Percentiles rank a stretch among this genome's conserved stretches.
Conservation (phyloP, 129 eudicot genomes). For the Gnaphalium uliginosum region DNA sequence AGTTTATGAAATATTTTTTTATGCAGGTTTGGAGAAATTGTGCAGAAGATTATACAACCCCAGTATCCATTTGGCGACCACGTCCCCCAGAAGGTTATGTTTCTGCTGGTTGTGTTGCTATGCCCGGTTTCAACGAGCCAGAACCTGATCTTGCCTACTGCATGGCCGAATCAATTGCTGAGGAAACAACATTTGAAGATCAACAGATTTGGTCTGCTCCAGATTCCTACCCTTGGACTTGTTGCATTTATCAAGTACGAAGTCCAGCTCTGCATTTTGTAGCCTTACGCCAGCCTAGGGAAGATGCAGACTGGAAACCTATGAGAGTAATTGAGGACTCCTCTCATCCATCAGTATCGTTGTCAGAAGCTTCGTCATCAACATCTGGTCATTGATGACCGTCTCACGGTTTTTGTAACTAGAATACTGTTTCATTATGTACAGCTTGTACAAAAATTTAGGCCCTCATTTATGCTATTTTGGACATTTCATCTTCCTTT, state of each 20-base stretch:
- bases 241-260: conserved; percentile 75
- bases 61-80: conserved; percentile 87
- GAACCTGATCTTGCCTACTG: conserved; percentile 55
- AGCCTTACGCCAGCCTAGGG: conserved; percentile 77
- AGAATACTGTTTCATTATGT: not conserved
- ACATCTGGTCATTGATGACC: conserved; percentile 15
- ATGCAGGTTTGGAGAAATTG: conserved; percentile 98
- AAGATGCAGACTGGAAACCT: conserved; percentile 75
- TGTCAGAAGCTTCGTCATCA: conserved; percentile 37
- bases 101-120: conserved; percentile 79
- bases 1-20: not conserved
- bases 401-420: not conserved
- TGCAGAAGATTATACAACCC: conserved; percentile 63
- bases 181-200: conserved; percentile 75
- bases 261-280: conserved; percentile 93
- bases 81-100: conserved; percentile 93
- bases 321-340: conserved; percentile 61
- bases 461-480: not conserved
- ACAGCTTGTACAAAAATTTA: conserved; percentile 17
- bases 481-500: not conserved
- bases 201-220: conserved; percentile 89
- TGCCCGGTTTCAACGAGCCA: conserved; percentile 67
- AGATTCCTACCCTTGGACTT: conserved; percentile 96
- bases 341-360: conserved; percentile 2
- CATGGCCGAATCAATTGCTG: conserved; percentile 57